Conservation (phyloP, 2,329 filamentous ascomycete species). For the Ramichloridium luteum region DNA sequence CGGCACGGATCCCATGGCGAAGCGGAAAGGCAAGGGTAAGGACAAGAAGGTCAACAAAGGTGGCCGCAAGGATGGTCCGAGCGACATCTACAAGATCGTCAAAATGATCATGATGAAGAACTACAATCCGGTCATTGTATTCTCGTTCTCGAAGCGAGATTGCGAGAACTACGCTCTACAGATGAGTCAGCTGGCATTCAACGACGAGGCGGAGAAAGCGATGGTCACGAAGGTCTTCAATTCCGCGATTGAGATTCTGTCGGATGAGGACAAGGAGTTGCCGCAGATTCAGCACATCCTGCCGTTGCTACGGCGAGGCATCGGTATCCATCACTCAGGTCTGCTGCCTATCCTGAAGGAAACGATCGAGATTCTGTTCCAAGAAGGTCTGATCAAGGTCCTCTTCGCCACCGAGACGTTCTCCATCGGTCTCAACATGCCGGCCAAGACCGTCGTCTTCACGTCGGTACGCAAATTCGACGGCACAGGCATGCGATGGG, state of each 20-base stretch:
- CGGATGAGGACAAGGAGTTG: constrained; percentile 77
- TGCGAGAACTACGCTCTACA: constrained; percentile 83
- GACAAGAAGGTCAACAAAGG: constrained; percentile 88
- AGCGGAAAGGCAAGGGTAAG: constrained; percentile 75
- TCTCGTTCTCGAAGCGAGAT: constrained; percentile 98
- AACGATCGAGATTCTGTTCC: constrained; percentile 97
- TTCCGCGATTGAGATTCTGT: constrained; percentile 83
- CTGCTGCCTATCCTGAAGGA: constrained; percentile 93
- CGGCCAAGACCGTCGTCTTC: constrained; percentile 98
- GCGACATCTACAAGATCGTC: constrained; percentile 94
- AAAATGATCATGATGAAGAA: constrained; percentile 98
- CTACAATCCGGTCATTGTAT: constrained; percentile 96
- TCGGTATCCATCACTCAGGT: constrained; percentile 94
- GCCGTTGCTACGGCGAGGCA: constrained; percentile 77
- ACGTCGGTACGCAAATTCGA: constrained; percentile 94
- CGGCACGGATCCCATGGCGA: constrained; percentile 64
- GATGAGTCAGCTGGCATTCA: constrained; percentile 81
- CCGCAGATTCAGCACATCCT: constrained; percentile 86
- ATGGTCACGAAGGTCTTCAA: constrained; percentile 92
- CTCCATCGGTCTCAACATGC: constrained; percentile 98
- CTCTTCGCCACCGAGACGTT: constrained; percentile 97
- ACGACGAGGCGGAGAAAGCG: constrained; percentile 86
- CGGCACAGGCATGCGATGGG: constrained; percentile 63
- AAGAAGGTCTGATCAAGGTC: constrained; percentile 95
- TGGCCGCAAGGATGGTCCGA: constrained; percentile 53